Evolutionary conservation across 495 filamentous ascomycete genomes (phyloP).

Genomic region (Annulohypoxylon stygium): DNA sequence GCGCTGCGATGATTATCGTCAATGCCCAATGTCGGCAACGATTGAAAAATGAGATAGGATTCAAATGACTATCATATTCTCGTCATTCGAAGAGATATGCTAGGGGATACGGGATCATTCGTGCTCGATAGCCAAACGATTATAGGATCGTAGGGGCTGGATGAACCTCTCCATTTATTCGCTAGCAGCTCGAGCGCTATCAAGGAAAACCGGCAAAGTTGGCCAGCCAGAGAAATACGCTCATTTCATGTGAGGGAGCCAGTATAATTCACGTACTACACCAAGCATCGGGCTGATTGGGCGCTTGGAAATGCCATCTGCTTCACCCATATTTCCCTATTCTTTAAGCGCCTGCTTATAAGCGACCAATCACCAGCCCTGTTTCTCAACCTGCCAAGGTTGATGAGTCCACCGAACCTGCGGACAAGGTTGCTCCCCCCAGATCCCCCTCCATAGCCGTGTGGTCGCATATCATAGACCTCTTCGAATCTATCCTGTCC

Average conservation of each 20-base stretch:
- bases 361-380: constrained; percentile 39
- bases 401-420: constrained; percentile 33
- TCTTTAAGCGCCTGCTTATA: constrained; percentile 42
- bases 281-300: constrained; percentile 43
- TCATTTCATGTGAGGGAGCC: constrained; percentile 31
- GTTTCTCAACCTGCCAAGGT: constrained; percentile 36
- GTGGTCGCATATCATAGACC: constrained; percentile 48
- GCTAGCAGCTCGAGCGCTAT: neutral
- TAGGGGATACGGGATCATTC: neutral
- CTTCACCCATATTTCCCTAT: constrained; percentile 48
- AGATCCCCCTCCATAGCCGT: constrained; percentile 35
- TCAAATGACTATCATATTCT: neutral
- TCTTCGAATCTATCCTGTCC: constrained; percentile 39
- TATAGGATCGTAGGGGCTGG: neutral
- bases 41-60: neutral
- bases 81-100: neutral
- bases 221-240: constrained; percentile 3
- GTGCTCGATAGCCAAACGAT: constrained; percentile 6
- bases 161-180: neutral
- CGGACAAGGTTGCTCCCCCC: constrained; percentile 32
- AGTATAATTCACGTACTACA: constrained; percentile 33
- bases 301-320: constrained; percentile 42
- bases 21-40: neutral
- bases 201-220: constrained; percentile 31
- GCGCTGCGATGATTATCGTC: neutral